Evolutionary conservation across 169 alveolate genomes (phyloP).

Genomic region (Eimeria acervulina): DNA sequence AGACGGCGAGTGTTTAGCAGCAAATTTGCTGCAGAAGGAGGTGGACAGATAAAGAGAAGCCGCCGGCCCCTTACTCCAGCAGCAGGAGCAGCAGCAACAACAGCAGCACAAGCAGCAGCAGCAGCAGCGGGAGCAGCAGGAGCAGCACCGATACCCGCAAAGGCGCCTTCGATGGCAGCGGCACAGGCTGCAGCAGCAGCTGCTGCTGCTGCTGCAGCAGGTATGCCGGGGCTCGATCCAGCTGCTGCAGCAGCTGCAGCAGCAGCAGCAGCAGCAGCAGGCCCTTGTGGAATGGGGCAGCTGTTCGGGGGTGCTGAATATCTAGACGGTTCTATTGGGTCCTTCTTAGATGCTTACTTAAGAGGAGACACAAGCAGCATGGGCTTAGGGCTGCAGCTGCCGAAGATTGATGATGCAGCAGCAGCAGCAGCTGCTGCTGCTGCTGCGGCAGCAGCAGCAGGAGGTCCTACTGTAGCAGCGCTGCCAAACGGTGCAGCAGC

Average conservation of each 20-base stretch:
- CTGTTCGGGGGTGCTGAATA: not conserved
- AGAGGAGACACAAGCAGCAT: constrained; percentile 5
- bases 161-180: not conserved
- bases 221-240: too few species aligned
- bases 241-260: too few species aligned
- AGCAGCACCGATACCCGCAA: not conserved
- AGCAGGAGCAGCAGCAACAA: not conserved
- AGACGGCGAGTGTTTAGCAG: not conserved
- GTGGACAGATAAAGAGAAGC: not conserved
- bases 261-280: too few species aligned
- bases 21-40: not conserved
- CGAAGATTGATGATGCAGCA: not conserved
- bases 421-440: constrained; percentile 39
- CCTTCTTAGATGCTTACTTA: not conserved
- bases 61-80: not conserved
- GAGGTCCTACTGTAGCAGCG: too few species aligned
- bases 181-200: too few species aligned
- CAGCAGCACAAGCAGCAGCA: not conserved
- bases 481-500: too few species aligned
- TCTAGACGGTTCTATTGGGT: not conserved
- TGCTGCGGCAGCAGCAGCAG: constrained; percentile 7
- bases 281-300: not conserved
- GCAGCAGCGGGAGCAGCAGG: not conserved
- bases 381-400: not conserved
- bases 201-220: too few species aligned